Evolutionary conservation across 202 grass and related monocot genomes (phyloP), one percentile per base, ranked within the genome.

Genomic region (Sporobolus alterniflorus): DNA sequence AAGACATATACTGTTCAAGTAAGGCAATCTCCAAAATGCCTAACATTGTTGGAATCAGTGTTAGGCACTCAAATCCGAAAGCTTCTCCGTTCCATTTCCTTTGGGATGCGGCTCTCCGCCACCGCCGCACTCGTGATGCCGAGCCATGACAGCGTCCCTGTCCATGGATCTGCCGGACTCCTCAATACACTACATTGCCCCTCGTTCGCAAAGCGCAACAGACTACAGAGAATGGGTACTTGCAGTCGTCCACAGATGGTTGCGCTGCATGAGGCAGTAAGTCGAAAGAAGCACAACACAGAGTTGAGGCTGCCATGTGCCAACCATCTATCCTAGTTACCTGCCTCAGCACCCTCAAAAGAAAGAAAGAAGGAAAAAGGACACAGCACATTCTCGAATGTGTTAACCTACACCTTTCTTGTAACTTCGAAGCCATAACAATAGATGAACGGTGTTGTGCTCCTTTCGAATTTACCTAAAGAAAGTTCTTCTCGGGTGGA

Each of bases 21-120:
- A n/a, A n/a, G n/a, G n/a, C n/a, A n/a, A n/a, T n/a, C n/a, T n/a
- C n/a, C n/a, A n/a, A n/a, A n/a, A n/a, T n/a, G n/a, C n/a, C n/a
- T n/a, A n/a, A n/a, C n/a, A n/a, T n/a, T n/a, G n/a, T n/a, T n/a
- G n/a, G n/a, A n/a, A n/a, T n/a, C n/a, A n/a, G n/a, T 11, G 57
- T 28, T 17, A 62, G 60, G 28, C 60, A 32, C 28, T 31, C 14
- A 8, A 31, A 9, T 34, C 52, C 32, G 33, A 34, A 69, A 65
- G 52, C 5, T 2, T n/a, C 6, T 31, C 52, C 16, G 39, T 43
- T 43, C 11, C 10, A 6, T 11, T 61, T 7, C 18, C 31, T 26
- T 54, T 12, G 13, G 50, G 56, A 77, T 20, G 85, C 26, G 31
- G 65, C 79, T 77, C 32, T 71, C 72, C 64, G 73, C 36, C 54